Conservation (phyloP, 306 rosid species). For the Glycine soja region DNA sequence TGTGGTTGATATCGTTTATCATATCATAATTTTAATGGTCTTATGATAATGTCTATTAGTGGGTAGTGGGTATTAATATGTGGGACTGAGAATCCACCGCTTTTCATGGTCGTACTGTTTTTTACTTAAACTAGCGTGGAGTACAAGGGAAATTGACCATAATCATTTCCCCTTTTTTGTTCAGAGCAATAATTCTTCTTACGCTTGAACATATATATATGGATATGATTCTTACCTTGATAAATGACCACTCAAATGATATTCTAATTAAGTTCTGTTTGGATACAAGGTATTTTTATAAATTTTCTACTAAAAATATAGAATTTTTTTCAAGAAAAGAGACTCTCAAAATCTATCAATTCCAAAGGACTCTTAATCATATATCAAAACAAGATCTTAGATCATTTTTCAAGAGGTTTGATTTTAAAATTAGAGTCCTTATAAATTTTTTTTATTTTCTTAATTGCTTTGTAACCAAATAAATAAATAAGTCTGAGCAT, state of each 20-base stretch:
- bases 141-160: background rate
- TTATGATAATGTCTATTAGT: background rate
- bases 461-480: background rate
- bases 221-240: no score
- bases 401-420: no score
- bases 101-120: constrained; percentile 7
- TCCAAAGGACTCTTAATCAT: no score
- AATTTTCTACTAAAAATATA: no score
- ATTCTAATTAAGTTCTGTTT: no score
- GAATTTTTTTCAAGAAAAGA: no score
- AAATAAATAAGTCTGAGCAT: background rate
- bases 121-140: background rate
- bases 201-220: no score
- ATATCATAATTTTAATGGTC: background rate
- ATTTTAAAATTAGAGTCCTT: no score
- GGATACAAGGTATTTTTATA: no score
- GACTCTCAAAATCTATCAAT: no score
- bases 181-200: background rate
- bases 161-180: background rate
- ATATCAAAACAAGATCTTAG: no score
- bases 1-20: constrained; percentile 29
- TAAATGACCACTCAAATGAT: background rate
- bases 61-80: constrained; percentile 1
- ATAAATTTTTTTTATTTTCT: no score
- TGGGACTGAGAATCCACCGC: constrained; percentile 46